These are phyloP conservation scores for Mortierella sp. DNA, from an alignment of 371 early-diverging fungal genomes.

Conservation along the genomic window DNA sequence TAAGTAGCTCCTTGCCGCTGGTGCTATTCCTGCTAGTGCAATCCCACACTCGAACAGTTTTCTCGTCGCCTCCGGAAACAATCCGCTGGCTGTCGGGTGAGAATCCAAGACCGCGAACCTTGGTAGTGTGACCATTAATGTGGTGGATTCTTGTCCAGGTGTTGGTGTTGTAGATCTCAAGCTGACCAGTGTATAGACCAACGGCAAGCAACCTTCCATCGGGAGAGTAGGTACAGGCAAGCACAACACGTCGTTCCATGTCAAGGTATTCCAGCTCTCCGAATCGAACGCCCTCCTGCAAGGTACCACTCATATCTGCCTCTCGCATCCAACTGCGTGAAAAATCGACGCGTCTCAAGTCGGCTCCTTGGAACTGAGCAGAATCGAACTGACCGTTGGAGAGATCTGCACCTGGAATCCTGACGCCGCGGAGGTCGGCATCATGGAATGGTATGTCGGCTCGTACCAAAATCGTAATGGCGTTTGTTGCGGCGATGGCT, in stretches of 20 bases:
- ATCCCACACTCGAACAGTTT: not conserved
- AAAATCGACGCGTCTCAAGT: not conserved
- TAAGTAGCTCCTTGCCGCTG: not conserved
- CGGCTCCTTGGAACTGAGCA: not conserved
- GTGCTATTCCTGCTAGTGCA: not conserved
- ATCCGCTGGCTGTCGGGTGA: not conserved
- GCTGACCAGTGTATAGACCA: not conserved
- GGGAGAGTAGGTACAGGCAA: not conserved
- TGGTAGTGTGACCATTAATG: not conserved
- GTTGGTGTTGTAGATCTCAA: not conserved
- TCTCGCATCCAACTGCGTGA: not conserved
- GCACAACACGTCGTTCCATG: not conserved
- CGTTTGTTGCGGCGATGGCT: slow-evolving; percentile 9
- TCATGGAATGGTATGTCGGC: not conserved
- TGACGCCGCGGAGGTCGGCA: not conserved
- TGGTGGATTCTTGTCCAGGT: not conserved
- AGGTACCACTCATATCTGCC: not conserved
- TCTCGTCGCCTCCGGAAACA: not conserved
- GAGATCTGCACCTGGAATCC: slow-evolving; percentile 14
- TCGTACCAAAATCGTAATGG: slow-evolving; percentile 4
- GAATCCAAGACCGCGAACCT: not conserved
- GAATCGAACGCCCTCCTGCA: not conserved
- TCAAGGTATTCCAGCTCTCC: not conserved
- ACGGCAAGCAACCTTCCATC: not conserved
- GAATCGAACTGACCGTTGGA: not conserved